phyloP scores from a whole-genome alignment of 495 filamentous ascomycete species.

The Trichoderma reesei region DNA sequence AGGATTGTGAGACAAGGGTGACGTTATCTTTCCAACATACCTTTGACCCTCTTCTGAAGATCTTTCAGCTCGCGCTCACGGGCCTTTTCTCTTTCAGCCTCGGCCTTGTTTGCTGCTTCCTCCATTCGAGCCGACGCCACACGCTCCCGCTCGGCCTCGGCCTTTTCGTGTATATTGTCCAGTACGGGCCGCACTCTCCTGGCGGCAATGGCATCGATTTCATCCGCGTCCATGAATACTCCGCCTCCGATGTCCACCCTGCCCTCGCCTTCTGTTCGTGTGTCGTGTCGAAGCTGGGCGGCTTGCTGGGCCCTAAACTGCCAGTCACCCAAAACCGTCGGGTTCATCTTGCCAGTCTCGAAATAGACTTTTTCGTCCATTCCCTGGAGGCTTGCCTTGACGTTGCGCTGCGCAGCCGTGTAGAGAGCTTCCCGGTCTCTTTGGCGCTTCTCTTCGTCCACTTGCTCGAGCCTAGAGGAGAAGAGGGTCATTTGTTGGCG shows the following conservation, averaged over 20 bases:
- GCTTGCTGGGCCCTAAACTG: slow-evolving; percentile 61
- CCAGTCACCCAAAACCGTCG: slow-evolving; percentile 64
- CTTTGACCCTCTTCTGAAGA: slow-evolving; percentile 32
- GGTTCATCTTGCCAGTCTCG: slow-evolving; percentile 66
- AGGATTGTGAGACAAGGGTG: too few relatives aligned
- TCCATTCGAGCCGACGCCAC: slow-evolving; percentile 42
- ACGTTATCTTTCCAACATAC: slow-evolving; percentile 22
- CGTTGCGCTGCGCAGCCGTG: slow-evolving; percentile 73
- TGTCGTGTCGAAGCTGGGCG: slow-evolving; percentile 55
- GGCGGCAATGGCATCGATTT: slow-evolving; percentile 72
- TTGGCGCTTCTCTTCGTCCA: slow-evolving; percentile 66
- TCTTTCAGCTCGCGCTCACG: slow-evolving; percentile 37
- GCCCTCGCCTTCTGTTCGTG: slow-evolving; percentile 42
- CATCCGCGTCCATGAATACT: slow-evolving; percentile 65
- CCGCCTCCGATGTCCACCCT: slow-evolving; percentile 75
- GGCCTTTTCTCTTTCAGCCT: slow-evolving; percentile 33
- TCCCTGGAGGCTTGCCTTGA: slow-evolving; percentile 60
- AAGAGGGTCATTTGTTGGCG: slow-evolving; percentile 72
- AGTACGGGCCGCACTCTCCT: slow-evolving; percentile 76
- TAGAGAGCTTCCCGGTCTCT: slow-evolving; percentile 65
- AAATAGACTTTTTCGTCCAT: slow-evolving; percentile 72
- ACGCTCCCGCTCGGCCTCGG: slow-evolving; percentile 55
- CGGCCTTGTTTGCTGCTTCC: slow-evolving; percentile 37
- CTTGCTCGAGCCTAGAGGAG: slow-evolving; percentile 52
- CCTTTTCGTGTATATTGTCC: slow-evolving; percentile 76